phyloP scores from a whole-genome alignment of 129 eudicot species.

The Flaveria ramosissima region DNA sequence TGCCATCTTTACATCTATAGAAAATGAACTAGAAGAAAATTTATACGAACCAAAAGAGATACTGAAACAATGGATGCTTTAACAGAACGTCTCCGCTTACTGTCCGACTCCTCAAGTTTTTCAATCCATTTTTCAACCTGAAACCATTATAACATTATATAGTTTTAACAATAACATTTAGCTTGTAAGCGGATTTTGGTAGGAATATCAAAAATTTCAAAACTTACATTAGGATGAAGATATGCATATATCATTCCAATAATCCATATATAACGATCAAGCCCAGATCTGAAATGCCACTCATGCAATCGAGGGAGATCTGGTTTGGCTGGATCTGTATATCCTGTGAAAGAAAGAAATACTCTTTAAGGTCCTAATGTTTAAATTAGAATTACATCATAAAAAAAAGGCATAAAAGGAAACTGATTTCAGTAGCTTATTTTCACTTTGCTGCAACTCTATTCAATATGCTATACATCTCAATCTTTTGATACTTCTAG shows the following conservation, averaged over 20 bases:
- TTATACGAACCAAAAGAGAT: conserved; percentile 55
- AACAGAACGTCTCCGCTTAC: conserved; percentile 62
- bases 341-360: conserved; percentile 55
- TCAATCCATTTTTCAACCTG: conserved; percentile 96
- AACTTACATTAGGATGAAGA: conserved; percentile 85
- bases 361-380: conserved; percentile 1
- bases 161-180: conserved; percentile 10
- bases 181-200: conserved; percentile 3
- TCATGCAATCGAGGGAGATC: conserved; percentile 88
- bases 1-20: neutral
- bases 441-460: conserved; percentile 12
- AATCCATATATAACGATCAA: conserved; percentile 95
- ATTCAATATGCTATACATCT: conserved; percentile 16
- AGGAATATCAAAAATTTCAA: conserved; percentile 9
- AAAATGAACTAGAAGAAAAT: neutral
- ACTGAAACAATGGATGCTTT: conserved; percentile 68
- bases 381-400: neutral
- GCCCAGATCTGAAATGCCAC: conserved; percentile 97
- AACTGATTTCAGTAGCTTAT: conserved; percentile 9
- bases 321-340: conserved; percentile 91
- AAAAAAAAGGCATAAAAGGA: neutral
- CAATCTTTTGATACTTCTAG: neutral
- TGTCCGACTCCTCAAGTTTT: conserved; percentile 84
- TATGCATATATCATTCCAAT: conserved; percentile 96
- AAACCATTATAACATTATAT: conserved; percentile 11